Percentiles rank a stretch among this genome's conserved stretches.
Evolutionary conservation across 148 eudicot species (phyloP).

Genomic region (Rheum nobile): DNA sequence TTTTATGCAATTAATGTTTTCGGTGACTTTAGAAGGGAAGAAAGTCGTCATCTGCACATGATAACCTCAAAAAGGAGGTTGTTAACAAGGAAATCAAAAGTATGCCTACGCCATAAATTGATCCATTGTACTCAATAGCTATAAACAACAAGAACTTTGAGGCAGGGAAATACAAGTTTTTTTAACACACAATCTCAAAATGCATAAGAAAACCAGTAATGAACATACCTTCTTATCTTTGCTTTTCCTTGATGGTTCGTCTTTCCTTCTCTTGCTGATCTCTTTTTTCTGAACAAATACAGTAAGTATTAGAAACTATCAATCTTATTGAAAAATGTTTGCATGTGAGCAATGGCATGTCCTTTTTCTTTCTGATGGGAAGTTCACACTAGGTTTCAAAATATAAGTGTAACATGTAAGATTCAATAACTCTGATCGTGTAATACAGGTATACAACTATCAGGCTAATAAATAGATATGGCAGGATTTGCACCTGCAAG

Average conservation of each 20-base stretch:
- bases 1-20: neutral
- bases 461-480: neutral
- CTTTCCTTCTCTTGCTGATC: slow-evolving; percentile 71
- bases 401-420: neutral
- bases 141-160: neutral
- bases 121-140: neutral
- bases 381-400: neutral
- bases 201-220: neutral
- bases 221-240: slow-evolving; percentile 60
- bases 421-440: neutral
- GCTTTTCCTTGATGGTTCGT: slow-evolving; percentile 56
- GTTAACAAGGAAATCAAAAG: neutral
- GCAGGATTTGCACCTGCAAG: neutral
- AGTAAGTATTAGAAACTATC: neutral
- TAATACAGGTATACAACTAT: neutral
- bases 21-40: neutral
- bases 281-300: slow-evolving; percentile 57
- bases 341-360: neutral
- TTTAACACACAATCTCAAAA: neutral
- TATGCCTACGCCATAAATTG: neutral
- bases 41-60: neutral
- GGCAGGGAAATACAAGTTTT: neutral
- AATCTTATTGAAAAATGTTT: neutral
- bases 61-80: neutral
- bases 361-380: neutral